Conservation (phyloP, 495 filamentous ascomycete species). For the Neurospora tetrasperma region DNA sequence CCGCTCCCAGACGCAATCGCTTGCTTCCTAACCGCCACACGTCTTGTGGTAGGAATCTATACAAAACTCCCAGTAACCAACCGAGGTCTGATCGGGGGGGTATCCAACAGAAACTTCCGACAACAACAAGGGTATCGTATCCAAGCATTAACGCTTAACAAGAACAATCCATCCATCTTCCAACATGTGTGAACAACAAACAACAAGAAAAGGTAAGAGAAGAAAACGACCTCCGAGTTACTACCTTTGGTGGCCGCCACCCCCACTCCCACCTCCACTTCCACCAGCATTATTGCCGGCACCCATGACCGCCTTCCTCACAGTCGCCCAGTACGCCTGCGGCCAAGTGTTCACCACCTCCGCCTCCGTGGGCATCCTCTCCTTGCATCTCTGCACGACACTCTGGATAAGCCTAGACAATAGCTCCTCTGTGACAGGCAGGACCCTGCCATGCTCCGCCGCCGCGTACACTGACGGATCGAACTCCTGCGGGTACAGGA, state of each 20-base stretch:
- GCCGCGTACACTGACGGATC: slow-evolving; percentile 29
- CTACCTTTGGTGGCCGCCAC: slow-evolving; percentile 4
- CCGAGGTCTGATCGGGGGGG: background rate
- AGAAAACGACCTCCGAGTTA: background rate
- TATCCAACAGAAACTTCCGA: background rate
- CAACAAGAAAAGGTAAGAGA: background rate
- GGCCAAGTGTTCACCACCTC: slow-evolving; percentile 63
- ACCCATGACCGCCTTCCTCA: slow-evolving; percentile 34
- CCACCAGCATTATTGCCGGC: background rate
- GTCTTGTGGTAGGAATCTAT: background rate
- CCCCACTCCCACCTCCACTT: background rate
- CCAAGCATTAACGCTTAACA: background rate
- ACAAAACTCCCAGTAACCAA: background rate
- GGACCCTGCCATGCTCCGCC: slow-evolving; percentile 40
- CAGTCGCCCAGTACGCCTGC: slow-evolving; percentile 39
- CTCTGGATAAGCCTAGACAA: slow-evolving; percentile 65
- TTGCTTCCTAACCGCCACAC: background rate
- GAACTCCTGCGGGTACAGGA: slow-evolving; percentile 64
- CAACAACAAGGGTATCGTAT: background rate
- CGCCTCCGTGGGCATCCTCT: slow-evolving; percentile 56
- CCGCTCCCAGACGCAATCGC: background rate
- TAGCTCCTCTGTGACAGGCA: slow-evolving; percentile 68
- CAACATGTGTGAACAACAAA: background rate
- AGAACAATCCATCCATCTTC: background rate
- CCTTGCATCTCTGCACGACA: slow-evolving; percentile 64